These are phyloP conservation scores for Annulohypoxylon nitens DNA, from an alignment of 495 filamentous ascomycete genomes.

Conservation along the genomic window DNA sequence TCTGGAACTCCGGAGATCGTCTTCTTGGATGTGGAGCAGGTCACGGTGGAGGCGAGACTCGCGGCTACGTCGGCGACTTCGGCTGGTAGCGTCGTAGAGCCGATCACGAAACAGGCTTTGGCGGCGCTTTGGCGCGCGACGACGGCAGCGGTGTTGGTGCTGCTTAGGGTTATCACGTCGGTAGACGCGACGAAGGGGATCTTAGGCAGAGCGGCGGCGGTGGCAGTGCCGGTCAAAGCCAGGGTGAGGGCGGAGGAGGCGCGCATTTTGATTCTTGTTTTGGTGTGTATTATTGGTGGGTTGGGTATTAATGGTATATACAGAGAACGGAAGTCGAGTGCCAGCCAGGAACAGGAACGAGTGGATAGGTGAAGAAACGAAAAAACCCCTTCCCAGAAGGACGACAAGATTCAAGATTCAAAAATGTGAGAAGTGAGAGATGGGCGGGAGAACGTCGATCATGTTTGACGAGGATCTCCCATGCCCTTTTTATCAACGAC, in stretches of 20 bases:
- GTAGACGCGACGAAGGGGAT: slow-evolving; percentile 40
- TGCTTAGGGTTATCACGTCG: slow-evolving; percentile 22
- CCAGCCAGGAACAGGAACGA: slow-evolving; percentile 41
- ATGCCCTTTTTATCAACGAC: slow-evolving; percentile 37
- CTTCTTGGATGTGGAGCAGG: slow-evolving; percentile 52
- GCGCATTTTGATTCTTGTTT: slow-evolving; percentile 37
- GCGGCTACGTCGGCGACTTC: slow-evolving; percentile 52
- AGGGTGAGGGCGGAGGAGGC: slow-evolving; percentile 31
- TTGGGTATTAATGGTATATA: slow-evolving; percentile 20
- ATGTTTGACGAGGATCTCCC: slow-evolving; percentile 35
- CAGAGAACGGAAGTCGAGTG: slow-evolving; percentile 30
- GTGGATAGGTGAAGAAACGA: slow-evolving; percentile 24
- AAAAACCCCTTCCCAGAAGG: slow-evolving; percentile 43
- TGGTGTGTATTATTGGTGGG: slow-evolving; percentile 7
- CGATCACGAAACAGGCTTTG: slow-evolving; percentile 62
- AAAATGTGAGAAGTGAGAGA: slow-evolving; percentile 31
- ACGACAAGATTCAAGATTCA: slow-evolving; percentile 21
- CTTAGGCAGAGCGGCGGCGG: slow-evolving; percentile 36
- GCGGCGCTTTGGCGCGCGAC: slow-evolving; percentile 21
- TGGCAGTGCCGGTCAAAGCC: slow-evolving; percentile 32
- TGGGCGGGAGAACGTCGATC: slow-evolving; percentile 40
- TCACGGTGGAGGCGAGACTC: slow-evolving; percentile 52
- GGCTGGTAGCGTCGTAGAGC: slow-evolving; percentile 53
- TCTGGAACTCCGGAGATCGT: slow-evolving; percentile 60
- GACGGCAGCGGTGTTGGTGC: slow-evolving; percentile 3